Base-by-base conservation (phyloP, 78 protist genomes). In the Dictyostelium purpureum region DNA sequence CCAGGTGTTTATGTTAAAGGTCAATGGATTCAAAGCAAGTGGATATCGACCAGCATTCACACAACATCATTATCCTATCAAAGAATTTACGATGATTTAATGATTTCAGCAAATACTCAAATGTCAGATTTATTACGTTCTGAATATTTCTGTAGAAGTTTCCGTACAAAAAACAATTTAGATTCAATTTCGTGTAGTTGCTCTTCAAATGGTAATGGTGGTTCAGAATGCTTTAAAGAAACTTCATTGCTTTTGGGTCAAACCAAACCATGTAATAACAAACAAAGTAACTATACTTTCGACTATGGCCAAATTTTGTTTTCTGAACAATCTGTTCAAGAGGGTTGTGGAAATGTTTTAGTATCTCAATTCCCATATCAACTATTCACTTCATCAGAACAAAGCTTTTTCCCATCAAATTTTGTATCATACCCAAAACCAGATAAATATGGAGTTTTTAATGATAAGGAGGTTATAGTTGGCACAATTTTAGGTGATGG, bases 401-500 rank as follows among this genome's bases (percentile, higher is more conserved):
- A 26, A 21, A 59, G 47, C 9, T 40, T 54, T 26, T 76, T 69
- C 38, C 38, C 63, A 2, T 81, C 90, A 2, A 26, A 66, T n/a
- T 81, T 81, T 37, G 90, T 81, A 35, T 59, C 79, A 0, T 69
- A 81, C 38, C 54, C 37, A 45, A 69, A 81, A 42, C 77, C 77
- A 12, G 79, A 66, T 9, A n/a, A 69, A 21, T 81, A 26, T 81
- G 70, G 71, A 19, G 21, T 81, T 12, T 16, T 38, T 0, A 81
- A 81, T 54, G 9, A 16, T 28, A 43, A 54, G 12, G 70, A 42
- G 9, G 90, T 56, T 1, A 31, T 69, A 2, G 38, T 81, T 52
- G 90, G 90, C 12, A 24, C 79, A 0, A 51, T 81, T 35, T 24
- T 81, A 26, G 42, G 33, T 12, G 90, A 81, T 54, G 90, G 90